phyloP scores from a whole-genome alignment of 768 basidiomycete genomes.

The Hygrocybe punicea region DNA sequence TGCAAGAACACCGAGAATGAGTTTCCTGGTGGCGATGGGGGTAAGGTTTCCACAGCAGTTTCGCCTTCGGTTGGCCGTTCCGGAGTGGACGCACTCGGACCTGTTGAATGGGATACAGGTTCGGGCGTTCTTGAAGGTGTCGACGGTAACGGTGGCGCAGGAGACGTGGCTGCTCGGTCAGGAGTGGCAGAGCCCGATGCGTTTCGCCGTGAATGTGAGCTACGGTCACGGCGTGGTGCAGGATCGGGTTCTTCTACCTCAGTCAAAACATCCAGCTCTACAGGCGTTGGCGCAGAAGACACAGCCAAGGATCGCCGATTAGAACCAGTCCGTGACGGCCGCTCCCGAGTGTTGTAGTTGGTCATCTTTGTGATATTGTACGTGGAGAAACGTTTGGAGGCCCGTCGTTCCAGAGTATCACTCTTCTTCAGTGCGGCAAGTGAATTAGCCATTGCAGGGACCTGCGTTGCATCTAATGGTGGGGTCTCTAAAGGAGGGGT shows the following conservation, averaged over 20 bases:
- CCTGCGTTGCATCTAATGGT: constrained; percentile 39
- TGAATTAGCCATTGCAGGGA: constrained; percentile 70
- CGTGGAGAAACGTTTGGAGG: constrained; percentile 92
- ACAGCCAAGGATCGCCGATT: constrained; percentile 70
- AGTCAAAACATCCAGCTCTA: constrained; percentile 70
- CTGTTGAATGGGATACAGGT: constrained; percentile 12
- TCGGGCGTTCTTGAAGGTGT: constrained; percentile 36
- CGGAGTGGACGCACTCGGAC: background rate
- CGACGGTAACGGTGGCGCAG: constrained; percentile 49
- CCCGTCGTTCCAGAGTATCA: constrained; percentile 83
- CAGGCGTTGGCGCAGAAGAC: constrained; percentile 58
- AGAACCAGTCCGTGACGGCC: constrained; percentile 44
- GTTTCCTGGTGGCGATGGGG: background rate
- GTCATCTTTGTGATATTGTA: constrained; percentile 96
- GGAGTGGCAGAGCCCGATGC: constrained; percentile 39
- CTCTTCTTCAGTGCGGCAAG: constrained; percentile 85
- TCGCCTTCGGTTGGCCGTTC: background rate
- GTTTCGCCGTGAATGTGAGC: constrained; percentile 20
- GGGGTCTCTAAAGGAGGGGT: constrained; percentile 38
- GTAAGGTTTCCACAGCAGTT: background rate
- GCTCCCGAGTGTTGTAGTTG: constrained; percentile 45
- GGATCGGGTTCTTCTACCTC: constrained; percentile 67
- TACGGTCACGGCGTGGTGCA: constrained; percentile 11
- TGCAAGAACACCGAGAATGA: constrained; percentile 77
- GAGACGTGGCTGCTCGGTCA: constrained; percentile 32